phyloP scores from a whole-genome alignment of 2,329 filamentous ascomycete species.

The Trematosphaeria pertusa region DNA sequence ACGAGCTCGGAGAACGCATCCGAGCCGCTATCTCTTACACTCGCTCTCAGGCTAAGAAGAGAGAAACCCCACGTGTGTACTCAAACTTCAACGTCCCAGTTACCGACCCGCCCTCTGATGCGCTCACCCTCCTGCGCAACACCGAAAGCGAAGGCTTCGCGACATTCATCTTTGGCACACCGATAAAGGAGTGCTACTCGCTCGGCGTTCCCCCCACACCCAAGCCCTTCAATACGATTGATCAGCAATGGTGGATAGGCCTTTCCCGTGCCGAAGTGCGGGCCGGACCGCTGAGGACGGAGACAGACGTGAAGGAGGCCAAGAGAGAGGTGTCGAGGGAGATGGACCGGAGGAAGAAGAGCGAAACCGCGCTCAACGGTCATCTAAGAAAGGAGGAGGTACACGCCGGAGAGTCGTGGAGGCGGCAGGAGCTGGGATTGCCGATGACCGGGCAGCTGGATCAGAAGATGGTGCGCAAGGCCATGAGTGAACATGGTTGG shows the following conservation, averaged over 20 bases:
- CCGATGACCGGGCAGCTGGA: neutral
- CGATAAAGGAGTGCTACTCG: constrained; percentile 1
- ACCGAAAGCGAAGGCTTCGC: neutral
- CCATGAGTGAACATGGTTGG: neutral
- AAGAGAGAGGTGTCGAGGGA: neutral
- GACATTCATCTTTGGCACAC: neutral
- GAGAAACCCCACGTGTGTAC: neutral
- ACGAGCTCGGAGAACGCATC: neutral
- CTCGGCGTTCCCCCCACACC: neutral
- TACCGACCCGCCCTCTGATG: neutral
- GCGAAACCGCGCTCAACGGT: neutral
- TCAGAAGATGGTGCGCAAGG: neutral
- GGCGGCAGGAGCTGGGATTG: constrained; percentile 2
- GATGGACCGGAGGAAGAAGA: too few species aligned
- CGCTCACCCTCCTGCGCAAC: constrained; percentile 3
- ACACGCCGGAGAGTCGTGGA: neutral
- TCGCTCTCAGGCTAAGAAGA: neutral
- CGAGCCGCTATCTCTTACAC: neutral
- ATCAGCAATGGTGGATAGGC: constrained; percentile 1
- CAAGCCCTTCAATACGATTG: neutral
- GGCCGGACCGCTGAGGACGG: neutral
- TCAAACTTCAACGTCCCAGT: neutral
- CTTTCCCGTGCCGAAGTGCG: constrained; percentile 1
- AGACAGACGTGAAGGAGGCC: neutral
- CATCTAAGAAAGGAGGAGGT: neutral